Evolutionary conservation across 2,329 filamentous ascomycete species (phyloP).

Genomic region (Verticillium longisporum): DNA sequence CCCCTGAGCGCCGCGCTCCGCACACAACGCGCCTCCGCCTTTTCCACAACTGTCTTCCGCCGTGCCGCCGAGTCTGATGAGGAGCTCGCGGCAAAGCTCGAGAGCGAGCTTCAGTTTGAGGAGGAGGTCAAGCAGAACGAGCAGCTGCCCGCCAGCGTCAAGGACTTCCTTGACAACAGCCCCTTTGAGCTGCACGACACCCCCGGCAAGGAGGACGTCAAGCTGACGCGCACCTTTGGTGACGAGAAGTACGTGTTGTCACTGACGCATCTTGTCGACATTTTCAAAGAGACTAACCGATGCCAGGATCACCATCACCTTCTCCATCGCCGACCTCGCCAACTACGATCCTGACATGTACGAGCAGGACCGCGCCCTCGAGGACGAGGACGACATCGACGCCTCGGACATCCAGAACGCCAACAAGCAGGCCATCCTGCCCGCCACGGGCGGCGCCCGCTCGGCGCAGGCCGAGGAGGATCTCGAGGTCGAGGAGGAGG

Average conservation of each 20-base stretch:
- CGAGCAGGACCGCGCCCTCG: slow-evolving; percentile 47
- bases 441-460: slow-evolving; percentile 37
- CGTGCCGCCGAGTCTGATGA: slow-evolving; percentile 54
- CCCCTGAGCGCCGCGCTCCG: slow-evolving; percentile 24
- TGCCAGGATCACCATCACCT: slow-evolving; percentile 67
- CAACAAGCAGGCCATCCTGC: slow-evolving; percentile 47
- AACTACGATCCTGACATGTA: slow-evolving; percentile 54
- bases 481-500: slow-evolving; percentile 43
- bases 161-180: slow-evolving; percentile 82
- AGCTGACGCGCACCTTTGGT: slow-evolving; percentile 73
- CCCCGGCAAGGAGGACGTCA: slow-evolving; percentile 80
- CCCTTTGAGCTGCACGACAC: slow-evolving; percentile 78
- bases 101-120: slow-evolving; percentile 79
- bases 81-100: slow-evolving; percentile 80
- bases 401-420: slow-evolving; percentile 40
- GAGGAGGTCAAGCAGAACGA: slow-evolving; percentile 69
- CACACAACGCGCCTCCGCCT: slow-evolving; percentile 36
- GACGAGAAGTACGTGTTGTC: slow-evolving; percentile 68
- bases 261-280: not conserved
- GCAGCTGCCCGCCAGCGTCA: slow-evolving; percentile 67
- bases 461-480: slow-evolving; percentile 50
- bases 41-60: slow-evolving; percentile 38
- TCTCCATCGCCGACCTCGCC: slow-evolving; percentile 79
- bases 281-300: slow-evolving; percentile 15
- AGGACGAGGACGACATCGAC: slow-evolving; percentile 43